Base-by-base conservation (phyloP, 768 basidiomycete species). In the Sarcodon sp. region DNA sequence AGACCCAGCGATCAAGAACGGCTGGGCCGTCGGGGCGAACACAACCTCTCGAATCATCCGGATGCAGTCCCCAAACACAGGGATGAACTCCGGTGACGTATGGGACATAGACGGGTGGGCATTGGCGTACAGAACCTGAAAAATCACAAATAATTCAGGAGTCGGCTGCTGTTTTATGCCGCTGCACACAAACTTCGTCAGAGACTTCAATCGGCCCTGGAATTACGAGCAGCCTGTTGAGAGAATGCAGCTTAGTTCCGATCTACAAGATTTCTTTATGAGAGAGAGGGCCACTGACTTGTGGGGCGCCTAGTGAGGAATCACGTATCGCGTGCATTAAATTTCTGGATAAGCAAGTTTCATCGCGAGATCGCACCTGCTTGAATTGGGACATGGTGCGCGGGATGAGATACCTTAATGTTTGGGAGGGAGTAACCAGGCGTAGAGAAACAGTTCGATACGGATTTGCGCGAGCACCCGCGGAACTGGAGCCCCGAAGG, bases 71-170 rank as follows among this genome's bases (percentile, higher is more conserved):
- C 89, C 87, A 53, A 98, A 89, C 47, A 88, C 77, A 15, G 83
- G 76, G 35, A 89, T 75, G 62, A 99, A 97, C 33, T 89, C 91
- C 10, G 81, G 76, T 27, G 88, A 85, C 56, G 91, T 79, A 63
- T 97, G 93, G 46, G 86, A 87, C 72, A 91, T 73, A 47, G 83
- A 78, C 0, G 91, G 90, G 56, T 87, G 88, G 0, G 96, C 94
- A 71, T 97, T 97, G 58, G 92, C 91, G 57, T 71, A 81, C 55
- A 98, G 81, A 50, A 98, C 92, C 75, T 85, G 55, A 47, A 39
- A 16, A 34, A 43, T 32, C 44, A 46, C 49, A 18, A 47, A 32
- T 6, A 16, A 10, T 16, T 21, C 35, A 27, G 16, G 9, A 13
- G 48, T 18, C 10, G 10, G 18, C n/a, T 51, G 32, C 51, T 43